phyloP scores from a whole-genome alignment of 2,329 filamentous ascomycete species.

The Plectosphaerella sp. region DNA sequence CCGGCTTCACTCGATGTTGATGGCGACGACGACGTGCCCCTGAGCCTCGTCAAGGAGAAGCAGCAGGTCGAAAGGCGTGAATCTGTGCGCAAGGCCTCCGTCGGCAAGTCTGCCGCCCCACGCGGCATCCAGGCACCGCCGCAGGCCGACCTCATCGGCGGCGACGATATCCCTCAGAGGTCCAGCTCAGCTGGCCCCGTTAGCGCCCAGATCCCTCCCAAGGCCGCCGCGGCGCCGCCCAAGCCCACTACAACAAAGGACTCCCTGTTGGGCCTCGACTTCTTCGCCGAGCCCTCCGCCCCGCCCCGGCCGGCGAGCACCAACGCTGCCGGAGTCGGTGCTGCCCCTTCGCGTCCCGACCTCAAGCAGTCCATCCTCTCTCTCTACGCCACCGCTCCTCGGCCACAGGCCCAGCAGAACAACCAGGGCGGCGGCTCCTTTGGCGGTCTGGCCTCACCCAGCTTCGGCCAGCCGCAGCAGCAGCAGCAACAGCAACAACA shows the following conservation, averaged over 20 bases:
- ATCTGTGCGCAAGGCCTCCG: slow-evolving; percentile 56
- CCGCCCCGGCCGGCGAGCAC: slow-evolving; percentile 83
- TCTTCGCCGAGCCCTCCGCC: slow-evolving; percentile 71
- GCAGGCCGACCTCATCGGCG: slow-evolving; percentile 78
- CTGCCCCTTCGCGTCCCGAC: slow-evolving; percentile 75
- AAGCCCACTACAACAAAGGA: slow-evolving; percentile 73
- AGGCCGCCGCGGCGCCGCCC: slow-evolving; percentile 62
- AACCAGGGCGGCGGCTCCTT: slow-evolving; percentile 58
- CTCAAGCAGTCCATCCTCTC: slow-evolving; percentile 97
- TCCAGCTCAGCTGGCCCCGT: slow-evolving; percentile 70
- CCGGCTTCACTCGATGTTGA: slow-evolving; percentile 81
- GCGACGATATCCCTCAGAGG: slow-evolving; percentile 63
- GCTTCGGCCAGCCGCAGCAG: slow-evolving; percentile 20
- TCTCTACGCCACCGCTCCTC: slow-evolving; percentile 80
- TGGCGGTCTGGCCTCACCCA: slow-evolving; percentile 60
- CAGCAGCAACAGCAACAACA: slow-evolving; percentile 28
- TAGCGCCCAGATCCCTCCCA: slow-evolving; percentile 51
- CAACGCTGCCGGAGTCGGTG: slow-evolving; percentile 53
- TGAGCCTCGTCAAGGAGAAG: slow-evolving; percentile 62
- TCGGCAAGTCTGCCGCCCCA: slow-evolving; percentile 33
- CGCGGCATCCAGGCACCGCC: slow-evolving; percentile 29
- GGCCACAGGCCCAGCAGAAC: slow-evolving; percentile 60
- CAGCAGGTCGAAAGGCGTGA: slow-evolving; percentile 58
- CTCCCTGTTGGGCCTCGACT: slow-evolving; percentile 87
- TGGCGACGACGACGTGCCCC: slow-evolving; percentile 75